Evolutionary conservation across 768 basidiomycete species (phyloP).

Genomic region (Lentinula aciculospora): DNA sequence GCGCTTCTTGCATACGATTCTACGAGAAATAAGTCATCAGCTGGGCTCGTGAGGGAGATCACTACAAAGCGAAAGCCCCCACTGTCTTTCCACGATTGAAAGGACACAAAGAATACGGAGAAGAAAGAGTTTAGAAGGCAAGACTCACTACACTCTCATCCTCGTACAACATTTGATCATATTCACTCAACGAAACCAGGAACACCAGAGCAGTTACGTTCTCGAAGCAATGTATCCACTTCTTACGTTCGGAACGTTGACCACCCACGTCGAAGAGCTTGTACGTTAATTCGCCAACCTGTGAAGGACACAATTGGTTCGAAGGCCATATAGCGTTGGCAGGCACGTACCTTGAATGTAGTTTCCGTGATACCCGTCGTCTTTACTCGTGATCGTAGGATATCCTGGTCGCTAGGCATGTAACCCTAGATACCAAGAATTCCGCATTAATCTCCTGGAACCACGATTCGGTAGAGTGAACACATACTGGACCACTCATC

Average conservation of each 20-base stretch:
- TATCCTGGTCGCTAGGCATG: too few species aligned
- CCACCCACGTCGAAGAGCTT: conserved; percentile 89
- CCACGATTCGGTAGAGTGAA: conserved; percentile 79
- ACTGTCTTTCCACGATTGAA: too few species aligned
- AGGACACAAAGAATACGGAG: too few species aligned
- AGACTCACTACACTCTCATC: conserved; percentile 87
- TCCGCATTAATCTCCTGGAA: background rate
- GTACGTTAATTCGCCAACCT: conserved; percentile 88
- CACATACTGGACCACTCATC: background rate
- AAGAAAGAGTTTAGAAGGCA: too few species aligned
- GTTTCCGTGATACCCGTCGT: conserved; percentile 98
- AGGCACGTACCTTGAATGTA: conserved; percentile 83
- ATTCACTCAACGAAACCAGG: conserved; percentile 89
- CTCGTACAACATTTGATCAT: conserved; percentile 96
- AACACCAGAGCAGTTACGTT: conserved; percentile 93
- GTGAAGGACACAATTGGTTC: background rate
- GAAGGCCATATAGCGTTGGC: too few species aligned
- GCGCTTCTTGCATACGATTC: conserved; percentile 97
- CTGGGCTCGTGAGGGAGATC: too few species aligned
- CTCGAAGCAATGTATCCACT: conserved; percentile 89
- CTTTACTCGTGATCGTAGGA: conserved; percentile 96
- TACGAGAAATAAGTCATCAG: conserved; percentile 24
- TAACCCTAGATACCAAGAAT: conserved; percentile 51
- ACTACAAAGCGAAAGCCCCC: background rate
- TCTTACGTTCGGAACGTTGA: too few species aligned